Percentiles rank a stretch among this genome's conserved stretches.
These are phyloP conservation scores for Lodderomyces oxycetoniae DNA, from an alignment of 1,139 yeast species.

Conservation along the genomic window DNA sequence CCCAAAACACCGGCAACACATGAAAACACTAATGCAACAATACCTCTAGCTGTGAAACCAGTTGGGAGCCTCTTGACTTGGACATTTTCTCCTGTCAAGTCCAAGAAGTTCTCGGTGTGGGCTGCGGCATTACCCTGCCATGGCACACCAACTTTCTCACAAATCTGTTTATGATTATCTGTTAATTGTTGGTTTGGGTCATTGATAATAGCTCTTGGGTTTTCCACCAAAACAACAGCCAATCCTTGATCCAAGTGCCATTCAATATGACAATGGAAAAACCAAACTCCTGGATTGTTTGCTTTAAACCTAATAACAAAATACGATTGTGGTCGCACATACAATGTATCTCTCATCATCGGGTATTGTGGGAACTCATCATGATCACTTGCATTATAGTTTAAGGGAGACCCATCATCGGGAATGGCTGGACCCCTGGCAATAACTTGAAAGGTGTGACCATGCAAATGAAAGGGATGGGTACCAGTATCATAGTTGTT, in stretches of 20 bases:
- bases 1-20: slow-evolving; percentile 56
- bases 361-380: slow-evolving; percentile 58
- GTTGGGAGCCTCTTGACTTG: slow-evolving; percentile 61
- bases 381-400: slow-evolving; percentile 46
- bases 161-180: slow-evolving; percentile 44
- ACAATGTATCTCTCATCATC: slow-evolving; percentile 59
- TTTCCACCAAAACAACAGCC: slow-evolving; percentile 68
- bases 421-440: slow-evolving; percentile 51
- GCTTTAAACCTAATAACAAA: slow-evolving; percentile 66
- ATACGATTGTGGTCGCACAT: slow-evolving; percentile 62
- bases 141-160: slow-evolving; percentile 42
- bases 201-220: slow-evolving; percentile 52
- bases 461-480: slow-evolving; percentile 90
- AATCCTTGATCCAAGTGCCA: slow-evolving; percentile 93
- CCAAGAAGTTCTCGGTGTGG: slow-evolving; percentile 45
- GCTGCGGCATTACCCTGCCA: slow-evolving; percentile 68
- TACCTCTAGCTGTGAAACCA: slow-evolving; percentile 68
- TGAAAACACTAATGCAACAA: slow-evolving; percentile 55
- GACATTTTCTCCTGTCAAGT: slow-evolving; percentile 51
- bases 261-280: slow-evolving; percentile 91
- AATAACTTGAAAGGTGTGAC: slow-evolving; percentile 74
- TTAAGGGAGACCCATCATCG: slow-evolving; percentile 45
- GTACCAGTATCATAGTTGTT: slow-evolving; percentile 77
- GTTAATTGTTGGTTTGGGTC: slow-evolving; percentile 32
- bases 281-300: slow-evolving; percentile 87